Evolutionary conservation across 106 monocot genomes (phyloP), one percentile per base, ranked within the genome.

Genomic region (Hemerocallis citrina): DNA sequence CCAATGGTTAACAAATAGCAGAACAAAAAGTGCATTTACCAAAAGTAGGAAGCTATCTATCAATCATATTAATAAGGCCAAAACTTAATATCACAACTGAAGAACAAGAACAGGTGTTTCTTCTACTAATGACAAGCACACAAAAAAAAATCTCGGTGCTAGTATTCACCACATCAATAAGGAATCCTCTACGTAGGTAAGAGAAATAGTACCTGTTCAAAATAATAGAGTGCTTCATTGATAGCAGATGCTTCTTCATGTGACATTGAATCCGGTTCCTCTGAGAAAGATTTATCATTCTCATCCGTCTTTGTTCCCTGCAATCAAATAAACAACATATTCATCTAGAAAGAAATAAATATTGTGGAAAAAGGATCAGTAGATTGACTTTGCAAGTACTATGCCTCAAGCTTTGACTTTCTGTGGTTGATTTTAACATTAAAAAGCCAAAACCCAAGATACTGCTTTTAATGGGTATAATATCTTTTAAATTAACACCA

Each of bases 221-320:
- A 98, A 55, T 72, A 92, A 64, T 85, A 92, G 48, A 98, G 68
- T 15, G 74, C 98, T 47, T 98, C 98, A 59, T 75, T 77, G 10
- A 98, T 92, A 37, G 82, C 71, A 64, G 70, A 73, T 52, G 85
- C 88, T 63, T 79, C 65, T 30, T 92, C 98, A 44, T 63, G 69
- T 6, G 86, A 92, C 25, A 98, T 79, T 17, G 75, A 52, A 10
- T 71, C 69, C 47, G 79, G 35, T 64, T 77, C 62, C 14, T 22
- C 66, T 46, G 32, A 37, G 42, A 34, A 57, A 65, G 63, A 28
- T 57, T 33, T 77, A 44, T 71, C 72, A 70, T 77, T 81, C 52
- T 78, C 66, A 17, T 54, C 50, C 44, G 67, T 36, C 41, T 37
- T 68, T 12, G 59, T 51, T 68, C 81, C 79, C 89, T 90, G 72